A percentile compares a stretch with the other conserved stretches of the same genome.
Evolutionary conservation across 805 yeast species (phyloP).

Genomic region (Kockiozyma suomiensis): DNA sequence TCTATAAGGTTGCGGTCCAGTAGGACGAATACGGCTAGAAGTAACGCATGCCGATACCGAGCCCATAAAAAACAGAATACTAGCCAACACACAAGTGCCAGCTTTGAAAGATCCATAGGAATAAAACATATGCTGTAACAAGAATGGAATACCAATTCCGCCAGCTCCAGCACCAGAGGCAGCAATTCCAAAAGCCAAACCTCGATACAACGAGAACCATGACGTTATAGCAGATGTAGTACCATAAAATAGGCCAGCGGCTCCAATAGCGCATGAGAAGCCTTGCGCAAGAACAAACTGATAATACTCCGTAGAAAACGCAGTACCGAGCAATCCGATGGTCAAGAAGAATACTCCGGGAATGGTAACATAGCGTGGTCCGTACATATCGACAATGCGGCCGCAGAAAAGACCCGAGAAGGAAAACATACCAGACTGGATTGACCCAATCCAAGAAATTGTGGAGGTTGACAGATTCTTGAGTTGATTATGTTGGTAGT

Average conservation of each 20-base stretch:
- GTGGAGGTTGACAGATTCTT: slow-evolving; percentile 16
- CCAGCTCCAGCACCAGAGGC: slow-evolving; percentile 58
- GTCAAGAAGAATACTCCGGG: slow-evolving; percentile 36
- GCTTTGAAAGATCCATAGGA: slow-evolving; percentile 50
- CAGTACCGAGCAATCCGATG: slow-evolving; percentile 40
- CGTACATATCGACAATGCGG: slow-evolving; percentile 32
- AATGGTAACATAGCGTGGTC: slow-evolving; percentile 34
- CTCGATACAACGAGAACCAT: slow-evolving; percentile 51
- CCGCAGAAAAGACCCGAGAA: slow-evolving; percentile 29
- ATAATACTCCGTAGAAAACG: slow-evolving; percentile 48
- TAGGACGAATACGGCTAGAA: slow-evolving; percentile 36
- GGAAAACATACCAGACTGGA: slow-evolving; percentile 22
- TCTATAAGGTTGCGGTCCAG: slow-evolving; percentile 21
- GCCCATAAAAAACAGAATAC: slow-evolving; percentile 45
- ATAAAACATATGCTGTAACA: slow-evolving; percentile 40
- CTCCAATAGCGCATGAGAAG: slow-evolving; percentile 51
- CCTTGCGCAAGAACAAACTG: slow-evolving; percentile 61
- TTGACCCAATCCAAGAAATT: slow-evolving; percentile 33
- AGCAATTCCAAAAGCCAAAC: slow-evolving; percentile 51
- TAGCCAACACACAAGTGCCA: slow-evolving; percentile 55
- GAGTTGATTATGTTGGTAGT: slow-evolving; percentile 29
- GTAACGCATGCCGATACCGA: slow-evolving; percentile 34
- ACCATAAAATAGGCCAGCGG: slow-evolving; percentile 49
- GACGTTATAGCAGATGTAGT: slow-evolving; percentile 51
- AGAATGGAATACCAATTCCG: slow-evolving; percentile 51